Evolutionary conservation across 1,284 basidiomycete species (phyloP).

Genomic region (Fomitiporia mediterranea): DNA sequence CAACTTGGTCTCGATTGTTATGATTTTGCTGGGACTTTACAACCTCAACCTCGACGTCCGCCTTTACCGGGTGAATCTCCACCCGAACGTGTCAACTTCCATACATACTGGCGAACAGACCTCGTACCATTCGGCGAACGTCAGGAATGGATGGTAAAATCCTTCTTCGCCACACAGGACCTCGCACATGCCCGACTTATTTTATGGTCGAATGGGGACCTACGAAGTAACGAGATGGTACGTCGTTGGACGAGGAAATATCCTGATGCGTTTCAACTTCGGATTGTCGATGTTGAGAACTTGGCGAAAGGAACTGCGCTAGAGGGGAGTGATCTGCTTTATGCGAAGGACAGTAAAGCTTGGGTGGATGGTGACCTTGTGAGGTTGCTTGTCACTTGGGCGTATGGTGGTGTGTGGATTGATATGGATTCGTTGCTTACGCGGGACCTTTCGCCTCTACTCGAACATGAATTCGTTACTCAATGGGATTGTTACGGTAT

Average conservation of each 20-base stretch:
- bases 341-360: slow-evolving; percentile 66
- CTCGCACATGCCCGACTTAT: slow-evolving; percentile 58
- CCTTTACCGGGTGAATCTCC: slow-evolving; percentile 22
- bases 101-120: slow-evolving; percentile 90
- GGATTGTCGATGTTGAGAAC: slow-evolving; percentile 58
- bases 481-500: slow-evolving; percentile 96
- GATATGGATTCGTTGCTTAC: slow-evolving; percentile 94
- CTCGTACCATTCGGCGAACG: slow-evolving; percentile 71
- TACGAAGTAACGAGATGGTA: slow-evolving; percentile 57
- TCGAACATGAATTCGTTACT: slow-evolving; percentile 90
- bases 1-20: slow-evolving; percentile 83
- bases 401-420: slow-evolving; percentile 87
- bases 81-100: slow-evolving; percentile 59
- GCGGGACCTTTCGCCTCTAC: slow-evolving; percentile 73
- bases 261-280: slow-evolving; percentile 66
- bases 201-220: slow-evolving; percentile 85
- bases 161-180: slow-evolving; percentile 88
- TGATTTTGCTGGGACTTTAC: slow-evolving; percentile 77
- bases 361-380: slow-evolving; percentile 95
- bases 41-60: slow-evolving; percentile 28
- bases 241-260: slow-evolving; percentile 55
- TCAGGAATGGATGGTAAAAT: slow-evolving; percentile 84
- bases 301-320: slow-evolving; percentile 76
- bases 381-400: slow-evolving; percentile 83
- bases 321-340: slow-evolving; percentile 54